Percentiles rank a stretch among this genome's conserved stretches.
Evolutionary conservation across 2,329 filamentous ascomycete genomes (phyloP).

Genomic region (Fusarium secorum): DNA sequence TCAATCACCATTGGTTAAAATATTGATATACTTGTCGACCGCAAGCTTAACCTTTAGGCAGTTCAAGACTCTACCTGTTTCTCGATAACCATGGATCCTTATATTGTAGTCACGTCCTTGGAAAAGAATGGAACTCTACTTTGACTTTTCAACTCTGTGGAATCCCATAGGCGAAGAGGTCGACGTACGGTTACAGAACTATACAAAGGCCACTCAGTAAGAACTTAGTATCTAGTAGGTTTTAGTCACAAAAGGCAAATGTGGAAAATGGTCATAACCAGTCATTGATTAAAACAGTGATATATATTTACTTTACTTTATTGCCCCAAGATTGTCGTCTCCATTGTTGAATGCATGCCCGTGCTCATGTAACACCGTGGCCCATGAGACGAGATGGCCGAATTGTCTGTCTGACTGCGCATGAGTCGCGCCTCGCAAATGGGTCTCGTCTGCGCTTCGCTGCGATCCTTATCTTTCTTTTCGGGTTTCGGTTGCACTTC

Average conservation of each 20-base stretch:
- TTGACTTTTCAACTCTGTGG: background rate
- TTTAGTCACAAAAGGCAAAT: background rate
- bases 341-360: constrained; percentile 26
- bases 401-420: constrained; percentile 26
- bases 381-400: constrained; percentile 10
- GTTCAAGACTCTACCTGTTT: background rate
- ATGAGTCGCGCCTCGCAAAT: constrained; percentile 30
- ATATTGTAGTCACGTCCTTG: background rate
- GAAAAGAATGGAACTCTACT: background rate
- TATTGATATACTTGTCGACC: background rate
- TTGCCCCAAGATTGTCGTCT: constrained; percentile 20
- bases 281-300: constrained; percentile 36
- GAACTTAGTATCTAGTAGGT: background rate
- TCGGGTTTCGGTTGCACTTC: constrained; percentile 24
- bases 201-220: background rate
- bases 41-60: background rate
- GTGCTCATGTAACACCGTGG: constrained; percentile 36
- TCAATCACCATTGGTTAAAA: background rate
- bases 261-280: constrained; percentile 18
- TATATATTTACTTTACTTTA: constrained; percentile 36
- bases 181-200: background rate
- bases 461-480: constrained; percentile 34
- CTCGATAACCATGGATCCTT: background rate
- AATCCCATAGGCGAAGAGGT: background rate
- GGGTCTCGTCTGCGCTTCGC: constrained; percentile 34